Conservation (phyloP, 345 rosid genomes). For the Draba incana region DNA sequence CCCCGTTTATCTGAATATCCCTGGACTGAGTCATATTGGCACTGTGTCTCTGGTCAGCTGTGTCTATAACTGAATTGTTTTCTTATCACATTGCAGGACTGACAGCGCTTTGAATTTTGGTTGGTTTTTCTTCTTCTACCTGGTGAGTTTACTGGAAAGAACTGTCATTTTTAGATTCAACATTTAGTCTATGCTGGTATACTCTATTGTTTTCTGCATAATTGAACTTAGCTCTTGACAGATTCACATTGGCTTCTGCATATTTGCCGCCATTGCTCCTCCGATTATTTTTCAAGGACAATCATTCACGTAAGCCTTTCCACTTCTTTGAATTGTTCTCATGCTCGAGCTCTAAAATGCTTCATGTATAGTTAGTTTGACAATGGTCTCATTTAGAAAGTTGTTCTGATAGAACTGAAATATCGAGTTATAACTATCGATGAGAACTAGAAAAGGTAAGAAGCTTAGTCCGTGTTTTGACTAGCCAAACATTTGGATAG, state of each 20-base stretch:
- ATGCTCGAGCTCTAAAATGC: background rate
- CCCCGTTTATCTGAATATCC: background rate
- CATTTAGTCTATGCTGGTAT: background rate
- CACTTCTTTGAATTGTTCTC: background rate
- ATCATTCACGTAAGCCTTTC: constrained; percentile 86
- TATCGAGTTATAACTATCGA: background rate
- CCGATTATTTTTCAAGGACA: constrained; percentile 94
- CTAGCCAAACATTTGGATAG: background rate
- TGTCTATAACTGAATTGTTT: constrained; percentile 1
- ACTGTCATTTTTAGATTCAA: background rate
- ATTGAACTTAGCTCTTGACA: constrained; percentile 43
- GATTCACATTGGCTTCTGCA: constrained; percentile 93
- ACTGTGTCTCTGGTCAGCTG: background rate
- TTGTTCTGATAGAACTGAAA: background rate
- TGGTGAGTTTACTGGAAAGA: constrained; percentile 57
- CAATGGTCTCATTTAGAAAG: constrained; percentile 13
- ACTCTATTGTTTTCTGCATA: background rate
- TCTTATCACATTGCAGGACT: constrained; percentile 65
- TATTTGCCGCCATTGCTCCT: constrained; percentile 97
- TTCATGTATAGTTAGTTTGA: background rate
- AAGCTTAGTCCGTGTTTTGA: background rate
- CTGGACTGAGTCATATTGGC: constrained; percentile 4
- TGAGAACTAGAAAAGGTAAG: background rate
- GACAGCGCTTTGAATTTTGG: constrained; percentile 95
- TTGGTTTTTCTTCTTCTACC: constrained; percentile 94